Evolutionary conservation across 768 basidiomycete genomes (phyloP), one percentile per base, ranked within the genome.

Genomic region (Wakefieldia striispora): DNA sequence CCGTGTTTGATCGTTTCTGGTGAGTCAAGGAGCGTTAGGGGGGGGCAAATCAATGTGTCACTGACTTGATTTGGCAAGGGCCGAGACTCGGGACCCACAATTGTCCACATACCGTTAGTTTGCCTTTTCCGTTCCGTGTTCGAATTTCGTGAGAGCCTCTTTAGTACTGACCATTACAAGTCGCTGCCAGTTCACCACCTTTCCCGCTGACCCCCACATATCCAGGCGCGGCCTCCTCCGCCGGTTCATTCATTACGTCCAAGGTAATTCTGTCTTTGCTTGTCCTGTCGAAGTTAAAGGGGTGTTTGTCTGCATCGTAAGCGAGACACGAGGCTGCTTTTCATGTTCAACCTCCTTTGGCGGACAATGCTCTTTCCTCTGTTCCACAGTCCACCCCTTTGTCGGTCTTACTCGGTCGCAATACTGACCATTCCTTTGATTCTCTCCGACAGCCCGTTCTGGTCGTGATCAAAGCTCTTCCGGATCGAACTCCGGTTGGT

Each of bases 191-290:
- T 20, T 11, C 24, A 7, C 33, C 35, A 40, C 42, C 35, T 44
- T 43, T 45, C 43, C 38, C 23, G 39, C 44, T 52, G 45, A 57
- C 57, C 14, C 51, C 46, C 50, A 56, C 50, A 34, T 44, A 50
- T 45, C 63, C 69, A 82, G 81, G 82, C 74, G 75, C 81, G 83
- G 83, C 83, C 80, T 81, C 82, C 81, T 84, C 81, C 82, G 81
- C 74, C 60, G 64, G 67, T 66, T 78, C 81, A 68, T 63, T 86
- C 83, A 55, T 82, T 84, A 71, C 70, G 60, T 66, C 57, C 70
- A 72, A 80, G 78, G 83, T 83, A 54, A 52, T 74, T 66, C 49
- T 45, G 56, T 41, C 48, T 43, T 19, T 14, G 43, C 53, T 35
- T 55, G 24, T 55, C 20, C 38, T 26, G 50, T 41, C 39, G n/a